Evolutionary conservation across 352 stramenopile genomes (phyloP).

Genomic region (Phytopythium cucurbitacearum): DNA sequence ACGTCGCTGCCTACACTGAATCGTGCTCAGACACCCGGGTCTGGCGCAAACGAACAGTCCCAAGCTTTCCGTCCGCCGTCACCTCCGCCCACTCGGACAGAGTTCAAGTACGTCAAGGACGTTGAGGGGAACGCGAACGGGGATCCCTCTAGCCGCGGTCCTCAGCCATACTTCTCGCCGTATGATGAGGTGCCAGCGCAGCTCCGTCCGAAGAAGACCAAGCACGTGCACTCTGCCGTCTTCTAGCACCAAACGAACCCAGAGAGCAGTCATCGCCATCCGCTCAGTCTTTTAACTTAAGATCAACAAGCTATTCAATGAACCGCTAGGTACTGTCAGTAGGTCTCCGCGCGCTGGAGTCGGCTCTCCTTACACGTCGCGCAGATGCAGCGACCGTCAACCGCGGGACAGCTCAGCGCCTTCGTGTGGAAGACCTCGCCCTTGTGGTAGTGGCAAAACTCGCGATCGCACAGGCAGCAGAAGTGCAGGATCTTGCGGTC

Average conservation of each 20-base stretch:
- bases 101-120: conserved; percentile 76
- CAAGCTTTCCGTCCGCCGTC: conserved; percentile 51
- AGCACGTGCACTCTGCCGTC: conserved; percentile 27
- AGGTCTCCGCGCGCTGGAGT: conserved; percentile 49
- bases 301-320: too few relatives aligned
- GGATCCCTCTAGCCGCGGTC: conserved; percentile 11
- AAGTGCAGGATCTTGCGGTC: conserved; percentile 77
- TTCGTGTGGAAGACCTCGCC: conserved; percentile 76
- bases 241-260: conserved; percentile 9
- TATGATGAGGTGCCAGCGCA: conserved; percentile 55
- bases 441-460: conserved; percentile 86
- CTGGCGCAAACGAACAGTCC: conserved; percentile 19
- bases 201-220: conserved; percentile 50
- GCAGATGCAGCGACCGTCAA: conserved; percentile 76
- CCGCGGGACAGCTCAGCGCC: conserved; percentile 69
- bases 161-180: conserved; percentile 61
- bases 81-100: conserved; percentile 56
- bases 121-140: conserved; percentile 26
- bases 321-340: conserved; percentile 10
- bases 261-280: neutral
- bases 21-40: conserved; percentile 14
- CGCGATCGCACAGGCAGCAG: conserved; percentile 70
- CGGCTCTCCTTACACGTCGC: conserved; percentile 61
- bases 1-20: conserved; percentile 38
- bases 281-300: too few relatives aligned